Base-by-base conservation (phyloP, 108 stramenopile genomes). In the Nitzschia sp. region DNA sequence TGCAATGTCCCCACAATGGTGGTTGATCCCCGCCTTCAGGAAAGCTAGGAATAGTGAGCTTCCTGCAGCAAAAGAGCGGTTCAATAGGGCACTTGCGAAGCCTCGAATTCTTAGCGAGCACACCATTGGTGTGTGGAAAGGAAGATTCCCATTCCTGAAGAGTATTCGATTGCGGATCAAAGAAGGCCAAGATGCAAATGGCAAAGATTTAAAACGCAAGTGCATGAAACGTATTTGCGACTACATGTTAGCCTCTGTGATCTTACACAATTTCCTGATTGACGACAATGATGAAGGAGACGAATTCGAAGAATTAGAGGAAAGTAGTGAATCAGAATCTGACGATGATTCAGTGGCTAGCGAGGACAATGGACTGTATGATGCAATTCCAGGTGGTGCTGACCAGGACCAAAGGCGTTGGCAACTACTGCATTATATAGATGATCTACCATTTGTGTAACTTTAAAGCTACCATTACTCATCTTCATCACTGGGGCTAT, bases 101-200 rank as follows among this genome's bases (percentile, higher is more conserved):
- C 33, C 23, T 17, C 60, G 71, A 36, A n/a, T 64, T 17, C 9
- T 53, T 19, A 64, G 49, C 21, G 71, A 72, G 27, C 71, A 72
- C 33, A 29, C 26, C 24, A 72, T 72, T 36, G 71, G 71, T 5
- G 34, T 64, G 3, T 21, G 62, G 49, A 72, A 72, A 62, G 71
- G 71, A 17, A 21, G 71, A 21, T 72, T 72, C 33, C 71, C 61
- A n/a, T 70, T 21, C 15, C 46, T 70, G 15, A 18, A 25, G 17
- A 15, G 34, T 60, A 70, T 70, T 15, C 46, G 33, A 38, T 33
- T 64, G 36, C 31, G 38, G 26, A 60, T 70, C 6, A 61, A 58
- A 11, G 28, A 59, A 25, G 59, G 60, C 9, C 15, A 8, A 5
- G 27, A 48, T 6, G 46, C 59, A 30, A 36, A 8, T 9, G 15